These are phyloP conservation scores for Stropharia rugosoannulata DNA, from an alignment of 768 basidiomycete species.

Conservation along the genomic window DNA sequence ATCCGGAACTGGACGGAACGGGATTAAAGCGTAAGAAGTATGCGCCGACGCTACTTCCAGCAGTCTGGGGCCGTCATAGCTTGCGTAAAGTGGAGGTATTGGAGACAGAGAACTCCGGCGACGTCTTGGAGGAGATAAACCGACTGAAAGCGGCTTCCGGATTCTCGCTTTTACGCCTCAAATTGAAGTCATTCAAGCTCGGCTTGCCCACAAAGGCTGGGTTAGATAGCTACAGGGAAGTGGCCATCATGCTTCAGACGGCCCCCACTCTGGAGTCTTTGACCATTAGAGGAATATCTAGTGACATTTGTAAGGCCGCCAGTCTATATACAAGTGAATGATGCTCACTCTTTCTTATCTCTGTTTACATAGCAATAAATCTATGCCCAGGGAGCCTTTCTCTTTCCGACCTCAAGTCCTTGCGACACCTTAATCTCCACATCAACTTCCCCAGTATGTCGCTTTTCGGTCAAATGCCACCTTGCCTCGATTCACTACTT, in stretches of 20 bases:
- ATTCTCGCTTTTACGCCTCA: background rate
- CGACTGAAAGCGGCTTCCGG: background rate
- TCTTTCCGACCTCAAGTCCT: constrained; percentile 1
- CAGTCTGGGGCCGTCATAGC: background rate
- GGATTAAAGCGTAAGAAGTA: background rate
- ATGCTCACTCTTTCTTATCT: background rate
- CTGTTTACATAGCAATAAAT: background rate
- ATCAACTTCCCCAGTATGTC: constrained; percentile 2
- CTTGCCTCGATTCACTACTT: constrained; percentile 2
- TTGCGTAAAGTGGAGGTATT: constrained; percentile 1
- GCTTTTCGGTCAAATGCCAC: constrained; percentile 5
- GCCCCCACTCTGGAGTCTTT: constrained; percentile 4
- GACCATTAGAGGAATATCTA: constrained; percentile 5
- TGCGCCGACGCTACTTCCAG: constrained; percentile 4
- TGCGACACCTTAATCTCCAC: background rate
- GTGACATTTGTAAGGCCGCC: constrained; percentile 1
- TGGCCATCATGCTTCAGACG: constrained; percentile 4
- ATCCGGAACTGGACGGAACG: background rate
- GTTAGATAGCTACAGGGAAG: constrained; percentile 2
- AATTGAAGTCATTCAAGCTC: background rate
- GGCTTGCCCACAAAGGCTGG: constrained; percentile 1
- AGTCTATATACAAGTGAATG: background rate
- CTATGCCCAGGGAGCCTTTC: constrained; percentile 1
- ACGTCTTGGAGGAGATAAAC: constrained; percentile 4
- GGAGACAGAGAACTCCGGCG: constrained; percentile 6